Evolutionary conservation across 768 basidiomycete species (phyloP), one percentile per base, ranked within the genome.

Genomic region (Saitozyma podzolica): DNA sequence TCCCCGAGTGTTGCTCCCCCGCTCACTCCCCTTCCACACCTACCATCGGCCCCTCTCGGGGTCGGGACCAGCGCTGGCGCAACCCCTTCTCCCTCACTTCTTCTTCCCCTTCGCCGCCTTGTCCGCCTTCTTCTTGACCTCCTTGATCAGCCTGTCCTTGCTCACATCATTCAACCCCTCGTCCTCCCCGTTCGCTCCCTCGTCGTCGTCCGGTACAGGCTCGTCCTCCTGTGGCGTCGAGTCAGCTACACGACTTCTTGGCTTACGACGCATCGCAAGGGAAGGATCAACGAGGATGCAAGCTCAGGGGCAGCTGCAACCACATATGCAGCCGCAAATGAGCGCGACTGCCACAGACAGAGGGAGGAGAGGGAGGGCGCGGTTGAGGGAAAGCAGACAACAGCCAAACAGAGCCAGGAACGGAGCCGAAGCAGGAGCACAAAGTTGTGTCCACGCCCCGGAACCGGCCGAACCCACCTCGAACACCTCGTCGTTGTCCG

Each of bases 401-500:
- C 68, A 82, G 73, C 84, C 83, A 58, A 9, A 40, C 50, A 50
- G 48, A 7, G 20, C 43, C 3, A n/a, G 51, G 53, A 20, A 42
- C 65, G 29, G 29, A 29, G 29, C 29, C 29, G 29, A 29, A 2
- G 5, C 29, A 40, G 54, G 53, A 17, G 54, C 56, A 51, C 56
- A 64, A 47, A 67, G 68, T 10, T 48, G 45, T 7, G 2, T 20
- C 41, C 19, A n/a, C 13, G 40, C 0, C 14, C 45, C 14, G 49
- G 40, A 17, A 45, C 0, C 1, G 42, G 0, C n/a, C 20, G 16
- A 54, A 80, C 86, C 74, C 66, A 91, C 89, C 66, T 90, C 92
- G 66, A 88, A 89, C 0, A 88, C 93, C 55, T 98, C 95, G 76
- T 97, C 95, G 17, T 92, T 83, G 80, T 98, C 95, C 0, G 95